Evolutionary conservation across 1,284 basidiomycete species (phyloP), one percentile per base, ranked within the genome.

Genomic region (Hemileia vastatrix): DNA sequence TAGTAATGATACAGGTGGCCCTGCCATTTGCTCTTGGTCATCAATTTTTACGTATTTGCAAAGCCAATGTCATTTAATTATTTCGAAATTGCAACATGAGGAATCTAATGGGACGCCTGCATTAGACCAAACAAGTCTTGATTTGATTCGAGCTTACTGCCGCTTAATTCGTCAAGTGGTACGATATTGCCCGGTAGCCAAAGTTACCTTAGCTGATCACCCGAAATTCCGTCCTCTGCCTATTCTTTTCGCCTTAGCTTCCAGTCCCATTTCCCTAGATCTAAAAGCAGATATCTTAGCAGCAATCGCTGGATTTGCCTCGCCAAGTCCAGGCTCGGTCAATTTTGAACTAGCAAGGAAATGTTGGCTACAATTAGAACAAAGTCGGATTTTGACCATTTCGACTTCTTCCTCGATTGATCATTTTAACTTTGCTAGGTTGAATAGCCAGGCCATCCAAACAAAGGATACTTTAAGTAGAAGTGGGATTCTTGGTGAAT

Each of bases 251-350:
- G 84, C 84, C 3, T 82, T 92, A 44, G 81, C 90, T 66, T 88
- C 87, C 24, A 81, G 89, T 6, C 83, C 86, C 8, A 82, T 92
- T 18, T 88, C 90, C 0, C 78, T 94, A n/a, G 91, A 96, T 71
- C 81, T 97, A 59, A 96, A 96, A 71, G 91, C 90, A 0, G 83
- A 86, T 0, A 78, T 95, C 1, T 86, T 96, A 64, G 83, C 90
- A 40, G 85, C 90, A 0, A 79, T 95, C 4, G 82, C 88, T 0
- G 86, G 90, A 0, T 96, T 97, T 77, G 71, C 76, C 0, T 64
- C 67, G 5, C 88, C 87, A 69, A 80, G 83, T 55, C 84, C 87
- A 18, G 86, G 84, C 13, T 72, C 78, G 4, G 79, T 83, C 2
- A 88, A 87, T 21, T 82, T 86, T 13, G 87, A 90, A 67, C 84